Base-by-base conservation (phyloP, 1,284 basidiomycete genomes). In the Pterula multifida region DNA sequence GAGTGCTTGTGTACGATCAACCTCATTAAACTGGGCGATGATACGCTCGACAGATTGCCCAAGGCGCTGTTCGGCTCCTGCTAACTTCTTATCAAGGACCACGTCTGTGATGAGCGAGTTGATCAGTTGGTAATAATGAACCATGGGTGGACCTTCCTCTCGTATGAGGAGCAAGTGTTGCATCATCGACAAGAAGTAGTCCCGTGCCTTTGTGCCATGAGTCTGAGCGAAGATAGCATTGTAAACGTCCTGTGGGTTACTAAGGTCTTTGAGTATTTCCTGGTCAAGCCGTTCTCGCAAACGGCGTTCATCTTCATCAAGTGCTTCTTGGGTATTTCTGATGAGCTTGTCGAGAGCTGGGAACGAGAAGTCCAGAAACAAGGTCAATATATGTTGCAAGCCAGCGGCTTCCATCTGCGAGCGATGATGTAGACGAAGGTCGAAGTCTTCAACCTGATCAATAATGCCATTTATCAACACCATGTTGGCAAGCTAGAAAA, bases 31-130 rank as follows among this genome's bases (percentile, higher is more conserved):
- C 60, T 89, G 86, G 3, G 89, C 82, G 47, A 97, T 85, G 53
- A 98, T 79, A 47, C 86, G 79, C 56, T 91, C 84, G 19, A 98
- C 92, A 1, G 90, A 93, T 52, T 89, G 82, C 0, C 93, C 94
- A 55, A 97, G 76, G 19, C 93, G 79, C 47, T 84, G 78, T 53
- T 91, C 88, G 24, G 92, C 89, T 26, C 90, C 88, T 25, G 77
- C 79, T 48, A 92, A 76, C 58, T 90, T 89, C 65, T 92, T 90
- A 65, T 96, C 92, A 68, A 97, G 79, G 22, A 98, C 93, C 45
- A 98, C 82, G 58, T 94, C 89, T 26, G 90, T 85, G 46, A 98
- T 80, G 47, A 98, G 72, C n/a, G 88, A 85, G 63, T 98, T 92
- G 58, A 99, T 78, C 47, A 99, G 78, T 66, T 93, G 91, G 65